Base-by-base conservation (phyloP, 139 green algal genomes). In the Chlamydomonas asymmetrica region DNA sequence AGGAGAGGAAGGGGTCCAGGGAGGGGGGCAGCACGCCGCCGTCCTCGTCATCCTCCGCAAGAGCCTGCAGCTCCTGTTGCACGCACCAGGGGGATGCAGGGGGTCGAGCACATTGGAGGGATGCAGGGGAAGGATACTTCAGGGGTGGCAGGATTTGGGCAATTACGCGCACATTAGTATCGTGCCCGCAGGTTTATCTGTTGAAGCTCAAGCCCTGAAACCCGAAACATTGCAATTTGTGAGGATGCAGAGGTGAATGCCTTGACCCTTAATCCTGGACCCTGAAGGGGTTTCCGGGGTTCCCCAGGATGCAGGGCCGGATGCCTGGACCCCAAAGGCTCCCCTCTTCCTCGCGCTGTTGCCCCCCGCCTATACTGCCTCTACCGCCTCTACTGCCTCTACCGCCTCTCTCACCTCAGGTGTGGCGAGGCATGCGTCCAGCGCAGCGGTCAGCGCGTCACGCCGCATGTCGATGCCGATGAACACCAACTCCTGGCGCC, bases 401-500 rank as follows among this genome's bases (percentile, higher is more conserved):
- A 79, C 29, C 16, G 76, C 60, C 22, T 22, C 61, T 25, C 65
- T 62, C 29, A 87, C 82, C 16, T 40, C 66, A 0, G 63, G 32
- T 2, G 80, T 85, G 70, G 76, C 74, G 43, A 94, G 84, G 77
- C 91, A 95, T 20, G 62, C 66, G 18, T 95, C 82, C 67, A 96
- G 80, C 0, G 81, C 84, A 0, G 63, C 75, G 0, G 18, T 61
- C 22, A 96, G 73, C 23, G 59, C 71, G 18, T 77, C 62, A 16
- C 76, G 71, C 20, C 90, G 71, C 66, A 94, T 56, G 43, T 79
- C 75, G 22, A 85, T 83, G 43, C 91, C 91, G 45, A 95, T 96
- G 75, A 95, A 93, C 25, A 95, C 91, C 50, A 96, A 71, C 86
- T 96, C 91, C 82, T 96, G 91, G 10, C 84, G 52, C 68, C 80